Evolutionary conservation across 129 eudicot species (phyloP).

Genomic region (Ambrosia trifida): DNA sequence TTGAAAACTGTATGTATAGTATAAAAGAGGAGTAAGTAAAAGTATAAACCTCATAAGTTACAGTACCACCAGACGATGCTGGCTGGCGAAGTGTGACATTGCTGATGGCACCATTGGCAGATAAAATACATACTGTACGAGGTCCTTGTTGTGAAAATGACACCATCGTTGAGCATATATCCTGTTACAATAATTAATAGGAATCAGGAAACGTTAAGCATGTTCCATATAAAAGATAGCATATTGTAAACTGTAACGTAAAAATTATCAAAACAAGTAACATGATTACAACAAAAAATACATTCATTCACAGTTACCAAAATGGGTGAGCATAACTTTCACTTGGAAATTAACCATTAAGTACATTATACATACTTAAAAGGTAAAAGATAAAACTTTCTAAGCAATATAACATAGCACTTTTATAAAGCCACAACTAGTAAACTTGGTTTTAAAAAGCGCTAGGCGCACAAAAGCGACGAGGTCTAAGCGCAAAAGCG

Average conservation of each 20-base stretch:
- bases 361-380: neutral
- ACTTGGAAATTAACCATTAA: neutral
- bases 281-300: neutral
- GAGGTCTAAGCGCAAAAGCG: too few species aligned
- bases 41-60: constrained; percentile 75
- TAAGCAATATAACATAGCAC: neutral
- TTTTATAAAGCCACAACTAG: neutral
- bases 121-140: constrained; percentile 85
- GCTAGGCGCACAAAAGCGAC: too few species aligned
- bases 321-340: neutral
- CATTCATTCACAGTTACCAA: constrained; percentile 1
- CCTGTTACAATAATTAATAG: constrained; percentile 44
- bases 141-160: constrained; percentile 95
- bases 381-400: neutral
- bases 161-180: constrained; percentile 72
- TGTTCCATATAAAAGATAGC: neutral
- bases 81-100: constrained; percentile 90
- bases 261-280: constrained; percentile 10
- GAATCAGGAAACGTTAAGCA: neutral
- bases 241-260: neutral
- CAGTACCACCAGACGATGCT: constrained; percentile 69
- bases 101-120: constrained; percentile 85
- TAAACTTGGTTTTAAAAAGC: too few species aligned
- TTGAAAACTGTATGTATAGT: constrained; percentile 1
- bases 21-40: constrained; percentile 13